A percentile compares a stretch with the other conserved stretches of the same genome.
Conservation (phyloP, 148 eudicot species). For the Limonium bicolor region DNA sequence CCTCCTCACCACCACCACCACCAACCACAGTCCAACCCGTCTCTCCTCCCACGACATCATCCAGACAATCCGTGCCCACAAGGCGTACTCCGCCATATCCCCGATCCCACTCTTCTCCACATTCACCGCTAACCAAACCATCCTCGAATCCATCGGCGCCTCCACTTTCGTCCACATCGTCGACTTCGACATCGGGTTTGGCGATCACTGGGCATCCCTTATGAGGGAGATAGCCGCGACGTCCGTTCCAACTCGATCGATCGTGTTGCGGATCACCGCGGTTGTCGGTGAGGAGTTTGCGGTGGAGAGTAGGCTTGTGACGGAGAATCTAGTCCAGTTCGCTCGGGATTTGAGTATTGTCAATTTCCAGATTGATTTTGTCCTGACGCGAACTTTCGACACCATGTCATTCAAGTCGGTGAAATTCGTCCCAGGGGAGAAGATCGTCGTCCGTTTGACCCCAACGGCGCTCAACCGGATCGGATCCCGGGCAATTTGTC, state of each 20-base stretch:
- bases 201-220: constrained; percentile 92
- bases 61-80: constrained; percentile 59
- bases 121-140: constrained; percentile 80
- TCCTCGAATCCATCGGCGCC: constrained; percentile 72
- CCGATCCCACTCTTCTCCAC: constrained; percentile 75
- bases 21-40: constrained; percentile 16
- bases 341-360: constrained; percentile 55
- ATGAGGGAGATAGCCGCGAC: constrained; percentile 66
- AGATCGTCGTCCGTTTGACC: constrained; percentile 37
- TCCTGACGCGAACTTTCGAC: constrained; percentile 41
- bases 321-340: constrained; percentile 58
- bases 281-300: constrained; percentile 58
- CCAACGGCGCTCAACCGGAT: constrained; percentile 47
- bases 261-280: constrained; percentile 56
- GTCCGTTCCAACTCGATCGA: constrained; percentile 8
- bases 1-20: constrained; percentile 19
- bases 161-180: constrained; percentile 48
- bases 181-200: constrained; percentile 85
- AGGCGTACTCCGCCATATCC: constrained; percentile 53
- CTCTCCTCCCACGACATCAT: constrained; percentile 39
- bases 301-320: constrained; percentile 43
- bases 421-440: constrained; percentile 56
- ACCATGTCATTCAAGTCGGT: constrained; percentile 46
- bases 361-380: constrained; percentile 54
- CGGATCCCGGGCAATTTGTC: constrained; percentile 23